Percentiles rank a stretch among this genome's conserved stretches.
Evolutionary conservation across 371 early-diverging fungal species (phyloP).

Genomic region (Haplosporangium sp.): DNA sequence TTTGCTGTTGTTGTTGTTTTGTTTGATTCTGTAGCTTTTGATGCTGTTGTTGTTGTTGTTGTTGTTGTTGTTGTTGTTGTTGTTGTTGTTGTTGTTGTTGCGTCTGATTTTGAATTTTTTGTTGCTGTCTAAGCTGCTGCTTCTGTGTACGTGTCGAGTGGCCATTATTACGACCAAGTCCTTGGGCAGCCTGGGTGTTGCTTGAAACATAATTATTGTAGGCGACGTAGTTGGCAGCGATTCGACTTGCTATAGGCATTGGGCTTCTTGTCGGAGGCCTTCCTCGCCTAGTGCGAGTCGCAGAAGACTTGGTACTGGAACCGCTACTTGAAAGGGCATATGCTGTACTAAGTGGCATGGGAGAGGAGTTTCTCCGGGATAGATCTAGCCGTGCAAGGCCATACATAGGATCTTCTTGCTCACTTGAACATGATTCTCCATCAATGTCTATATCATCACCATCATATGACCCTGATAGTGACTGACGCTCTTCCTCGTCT

Average conservation of each 20-base stretch:
- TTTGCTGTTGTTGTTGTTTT: conserved; percentile 21
- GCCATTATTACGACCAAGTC: conserved; percentile 39
- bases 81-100: conserved; percentile 46
- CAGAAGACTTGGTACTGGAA: conserved; percentile 10
- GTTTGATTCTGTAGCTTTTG: conserved; percentile 12
- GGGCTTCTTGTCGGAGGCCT: conserved; percentile 44
- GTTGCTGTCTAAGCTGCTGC: conserved; percentile 48
- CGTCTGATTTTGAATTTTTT: conserved; percentile 23
- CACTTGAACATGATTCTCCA: conserved; percentile 45
- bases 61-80: conserved; percentile 29
- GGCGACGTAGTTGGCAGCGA: conserved; percentile 53
- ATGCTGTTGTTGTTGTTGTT: conserved; percentile 37
- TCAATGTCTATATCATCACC: conserved; percentile 49
- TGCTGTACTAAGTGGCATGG: conserved; percentile 45
- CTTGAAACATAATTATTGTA: conserved; percentile 56
- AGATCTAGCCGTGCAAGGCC: conserved; percentile 47
- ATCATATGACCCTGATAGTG: conserved; percentile 43
- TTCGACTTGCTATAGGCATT: conserved; percentile 37
- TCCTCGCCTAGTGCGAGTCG: conserved; percentile 29
- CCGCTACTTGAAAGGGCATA: conserved; percentile 26
- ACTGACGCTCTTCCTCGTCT: conserved; percentile 50
- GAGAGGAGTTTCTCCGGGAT: conserved; percentile 50
- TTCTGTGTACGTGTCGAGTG: conserved; percentile 41
- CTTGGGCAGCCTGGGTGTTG: conserved; percentile 51
- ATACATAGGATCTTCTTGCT: conserved; percentile 55